Base-by-base conservation (phyloP, 371 early-diverging fungal genomes). In the Smittium culicis region DNA sequence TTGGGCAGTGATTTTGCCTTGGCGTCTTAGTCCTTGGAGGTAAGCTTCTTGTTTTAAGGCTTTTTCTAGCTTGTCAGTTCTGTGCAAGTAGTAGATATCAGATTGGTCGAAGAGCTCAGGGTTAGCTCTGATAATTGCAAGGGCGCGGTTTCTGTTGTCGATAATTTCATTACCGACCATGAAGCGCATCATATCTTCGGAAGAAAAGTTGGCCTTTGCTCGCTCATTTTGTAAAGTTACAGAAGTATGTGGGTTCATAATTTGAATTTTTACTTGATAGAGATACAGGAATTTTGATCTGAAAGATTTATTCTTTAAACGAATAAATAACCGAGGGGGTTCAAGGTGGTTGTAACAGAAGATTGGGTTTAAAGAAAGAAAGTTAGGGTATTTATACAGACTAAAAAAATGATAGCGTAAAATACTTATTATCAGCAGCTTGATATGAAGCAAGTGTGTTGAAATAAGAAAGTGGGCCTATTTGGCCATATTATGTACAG, bases 1-100 rank as follows among this genome's bases (percentile, higher is more conserved):
- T 5, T 14, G 14, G 14, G 14, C 57, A 57, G 57, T 57, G 27
- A 57, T 57, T 25, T 57, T 57, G 5, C 57, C 57, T 25, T 57
- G 45, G 5, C 45, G 5, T 45, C 45, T 5, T 20, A 77, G 69
- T 63, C 65, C 72, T 31, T 72, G 67, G 29, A 73, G 70, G 1
- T 73, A 70, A 31, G 32, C 30, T n/a, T 71, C 74, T 55, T 75
- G 73, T 35, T 67, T 58, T 16, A 75, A 67, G 63, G 76, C 72
- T 32, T 77, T 76, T 32, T 74, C 72, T 65, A 77, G 68, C 57
- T 69, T 69, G n/a, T 77, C 78, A 25, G 66, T 31, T 54, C 78
- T 72, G 64, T 72, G 73, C 71, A 76, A 63, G 56, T 71, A 75
- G 61, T 70, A 73, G 34, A 68, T 69, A 28, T 69, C 60, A 54